Base-by-base conservation (phyloP, 495 filamentous ascomycete genomes). In the Lentithecium fluviatile region DNA sequence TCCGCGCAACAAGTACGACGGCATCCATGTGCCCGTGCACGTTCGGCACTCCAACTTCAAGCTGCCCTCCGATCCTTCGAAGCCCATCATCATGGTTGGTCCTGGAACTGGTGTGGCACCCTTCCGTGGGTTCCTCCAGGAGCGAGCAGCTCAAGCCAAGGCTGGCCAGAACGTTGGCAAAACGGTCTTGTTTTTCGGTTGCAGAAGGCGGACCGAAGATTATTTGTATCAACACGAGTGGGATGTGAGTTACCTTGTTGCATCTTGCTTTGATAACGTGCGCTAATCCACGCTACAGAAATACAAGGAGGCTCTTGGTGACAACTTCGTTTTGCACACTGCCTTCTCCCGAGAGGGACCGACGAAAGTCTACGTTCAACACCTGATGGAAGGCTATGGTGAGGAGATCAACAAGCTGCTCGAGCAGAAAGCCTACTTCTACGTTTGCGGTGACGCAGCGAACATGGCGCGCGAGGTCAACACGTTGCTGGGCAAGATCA, bases 41-140 rank as follows among this genome's bases (percentile, higher is more conserved):
- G 85, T 97, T 50, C 89, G 94, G 56, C 91, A 96, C 78, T 99
- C 94, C 46, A 99, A 99, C 78, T 99, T 99, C 84, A 97, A 97
- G 77, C 82, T 99, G 21, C 94, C 94, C 34, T 96, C 93, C 37
- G 94, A 99, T 66, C 92, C 94, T 6, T 82, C 88, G 19, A 93
- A 91, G 75, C 94, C 94, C 20, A 79, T 99, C 61, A 94, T 99
- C 73, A 89, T 96, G 85, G 82, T 99, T 70, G 94, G 94, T 34
- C 94, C 94, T 19, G 94, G 94, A 68, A 97, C 95, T 58, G 94
- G 94, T 79, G 94, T 97, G 45, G 94, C 94, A 11, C 94, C 94
- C 13, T 96, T 99, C 83, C 82, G 94, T 65, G 94, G 83, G 7
- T 99, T 99, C 72, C 83, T 97, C 12, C 93, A 97, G 70, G 94